Percentiles rank a stretch among this genome's conserved stretches.
Evolutionary conservation across 768 basidiomycete genomes (phyloP).

Genomic region (Plicaturopsis crispa): DNA sequence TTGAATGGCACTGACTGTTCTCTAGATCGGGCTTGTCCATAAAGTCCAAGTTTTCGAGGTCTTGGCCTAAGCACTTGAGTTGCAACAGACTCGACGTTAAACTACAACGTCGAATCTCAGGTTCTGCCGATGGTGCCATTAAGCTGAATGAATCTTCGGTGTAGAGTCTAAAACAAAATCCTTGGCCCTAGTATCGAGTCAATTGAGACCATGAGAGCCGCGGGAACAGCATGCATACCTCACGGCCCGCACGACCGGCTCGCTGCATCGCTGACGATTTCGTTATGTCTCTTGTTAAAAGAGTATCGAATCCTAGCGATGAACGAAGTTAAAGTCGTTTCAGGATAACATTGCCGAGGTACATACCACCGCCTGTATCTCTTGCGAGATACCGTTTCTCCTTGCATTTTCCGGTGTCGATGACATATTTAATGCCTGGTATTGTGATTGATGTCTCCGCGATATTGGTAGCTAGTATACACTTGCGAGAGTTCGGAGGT

Average conservation of each 20-base stretch:
- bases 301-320: conserved; percentile 73
- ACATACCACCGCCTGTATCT: conserved; percentile 58
- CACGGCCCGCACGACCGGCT: conserved; percentile 94
- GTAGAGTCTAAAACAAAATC: conserved; percentile 88
- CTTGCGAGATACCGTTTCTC: conserved; percentile 82
- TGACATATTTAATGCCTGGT: conserved; percentile 95
- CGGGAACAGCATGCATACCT: conserved; percentile 35
- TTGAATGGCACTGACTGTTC: conserved; percentile 46
- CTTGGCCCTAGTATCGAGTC: conserved; percentile 45
- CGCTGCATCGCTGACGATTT: conserved; percentile 90
- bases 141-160: conserved; percentile 71
- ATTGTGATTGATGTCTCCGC: conserved; percentile 97
- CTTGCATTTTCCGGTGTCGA: conserved; percentile 93
- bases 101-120: conserved; percentile 87
- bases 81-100: conserved; percentile 80
- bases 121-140: conserved; percentile 63
- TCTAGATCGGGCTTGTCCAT: conserved; percentile 82
- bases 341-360: neutral
- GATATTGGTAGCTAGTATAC: conserved; percentile 93
- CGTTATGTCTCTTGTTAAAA: conserved; percentile 76
- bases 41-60: conserved; percentile 75
- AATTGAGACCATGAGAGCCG: neutral
- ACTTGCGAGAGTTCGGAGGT: conserved; percentile 69
- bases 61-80: conserved; percentile 76
- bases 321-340: conserved; percentile 3